Evolutionary conservation across 2,329 filamentous ascomycete species (phyloP).

Genomic region (Chaetomiaceae sp.): DNA sequence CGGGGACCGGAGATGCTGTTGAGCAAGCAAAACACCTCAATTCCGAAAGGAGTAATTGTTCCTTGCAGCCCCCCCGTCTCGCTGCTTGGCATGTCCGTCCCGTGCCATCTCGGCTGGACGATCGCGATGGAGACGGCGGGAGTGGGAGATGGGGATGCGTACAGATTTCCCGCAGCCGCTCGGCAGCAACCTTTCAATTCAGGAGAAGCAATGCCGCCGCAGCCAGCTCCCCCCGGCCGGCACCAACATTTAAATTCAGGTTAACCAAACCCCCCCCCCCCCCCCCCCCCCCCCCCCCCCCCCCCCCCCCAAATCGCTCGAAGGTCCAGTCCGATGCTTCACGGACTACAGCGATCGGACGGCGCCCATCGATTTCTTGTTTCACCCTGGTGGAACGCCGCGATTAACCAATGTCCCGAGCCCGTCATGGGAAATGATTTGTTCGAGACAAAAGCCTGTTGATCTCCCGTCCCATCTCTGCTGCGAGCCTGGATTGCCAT

Average conservation of each 20-base stretch:
- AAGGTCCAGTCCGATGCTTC: neutral
- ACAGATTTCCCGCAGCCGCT: neutral
- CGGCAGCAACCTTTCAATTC: neutral
- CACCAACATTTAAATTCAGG: too few relatives aligned
- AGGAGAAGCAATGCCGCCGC: too few relatives aligned
- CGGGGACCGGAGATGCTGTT: neutral
- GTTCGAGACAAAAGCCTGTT: constrained; percentile 2
- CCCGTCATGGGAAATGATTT: neutral
- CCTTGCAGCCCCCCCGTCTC: neutral
- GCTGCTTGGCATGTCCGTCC: neutral
- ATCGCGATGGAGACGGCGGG: neutral
- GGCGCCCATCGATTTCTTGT: neutral
- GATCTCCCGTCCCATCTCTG: constrained; percentile 10
- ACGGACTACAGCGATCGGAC: neutral
- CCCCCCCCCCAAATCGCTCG: too few relatives aligned
- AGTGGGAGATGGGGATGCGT: neutral
- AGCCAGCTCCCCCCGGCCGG: too few relatives aligned
- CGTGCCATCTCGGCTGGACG: neutral
- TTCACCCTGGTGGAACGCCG: constrained; percentile 5
- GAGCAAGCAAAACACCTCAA: neutral
- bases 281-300: too few relatives aligned
- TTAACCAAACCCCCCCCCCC: too few relatives aligned
- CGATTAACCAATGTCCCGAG: neutral
- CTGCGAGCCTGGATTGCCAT: neutral
- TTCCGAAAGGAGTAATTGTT: constrained; percentile 8